A percentile compares a stretch with the other conserved stretches of the same genome.
Conservation (phyloP, 2,329 filamentous ascomycete genomes). For the Colletotrichum sp. region DNA sequence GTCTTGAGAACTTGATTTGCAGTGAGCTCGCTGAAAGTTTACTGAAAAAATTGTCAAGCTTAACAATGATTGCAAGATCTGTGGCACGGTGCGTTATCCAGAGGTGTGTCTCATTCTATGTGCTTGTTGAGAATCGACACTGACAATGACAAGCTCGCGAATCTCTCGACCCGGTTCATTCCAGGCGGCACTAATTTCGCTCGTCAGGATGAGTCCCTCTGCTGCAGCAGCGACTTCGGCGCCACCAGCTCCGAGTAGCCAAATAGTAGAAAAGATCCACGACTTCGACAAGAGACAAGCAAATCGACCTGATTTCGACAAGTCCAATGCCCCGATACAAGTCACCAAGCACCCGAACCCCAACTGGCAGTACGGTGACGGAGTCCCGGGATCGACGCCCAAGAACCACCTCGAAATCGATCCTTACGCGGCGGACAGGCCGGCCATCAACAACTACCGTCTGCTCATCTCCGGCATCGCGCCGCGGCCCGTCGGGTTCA, state of each 20-base stretch:
- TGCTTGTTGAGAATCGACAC: not conserved
- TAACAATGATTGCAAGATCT: not conserved
- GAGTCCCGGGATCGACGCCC: constrained; percentile 40
- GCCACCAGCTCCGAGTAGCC: not conserved
- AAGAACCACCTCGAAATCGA: constrained; percentile 74
- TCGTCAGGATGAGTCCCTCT: not conserved
- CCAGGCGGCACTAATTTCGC: not conserved
- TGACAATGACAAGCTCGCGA: not conserved
- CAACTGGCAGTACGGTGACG: constrained; percentile 64
- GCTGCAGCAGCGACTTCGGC: not conserved
- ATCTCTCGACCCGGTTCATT: not conserved
- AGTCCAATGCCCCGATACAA: constrained; percentile 45
- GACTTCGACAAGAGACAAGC: constrained; percentile 77
- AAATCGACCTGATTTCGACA: constrained; percentile 65
- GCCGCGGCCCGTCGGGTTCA: constrained; percentile 54
- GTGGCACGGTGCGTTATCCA: not conserved
- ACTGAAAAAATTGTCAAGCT: not conserved
- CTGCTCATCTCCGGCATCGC: constrained; percentile 77
- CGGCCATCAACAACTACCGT: constrained; percentile 82
- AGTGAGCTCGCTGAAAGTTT: not conserved
- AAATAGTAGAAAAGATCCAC: not conserved
- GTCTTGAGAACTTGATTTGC: not conserved
- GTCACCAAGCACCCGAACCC: constrained; percentile 68
- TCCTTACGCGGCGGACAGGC: constrained; percentile 74
- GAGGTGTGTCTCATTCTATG: not conserved